phyloP scores from a whole-genome alignment of 169 alveolate species.

The Plasmodium relictum region DNA sequence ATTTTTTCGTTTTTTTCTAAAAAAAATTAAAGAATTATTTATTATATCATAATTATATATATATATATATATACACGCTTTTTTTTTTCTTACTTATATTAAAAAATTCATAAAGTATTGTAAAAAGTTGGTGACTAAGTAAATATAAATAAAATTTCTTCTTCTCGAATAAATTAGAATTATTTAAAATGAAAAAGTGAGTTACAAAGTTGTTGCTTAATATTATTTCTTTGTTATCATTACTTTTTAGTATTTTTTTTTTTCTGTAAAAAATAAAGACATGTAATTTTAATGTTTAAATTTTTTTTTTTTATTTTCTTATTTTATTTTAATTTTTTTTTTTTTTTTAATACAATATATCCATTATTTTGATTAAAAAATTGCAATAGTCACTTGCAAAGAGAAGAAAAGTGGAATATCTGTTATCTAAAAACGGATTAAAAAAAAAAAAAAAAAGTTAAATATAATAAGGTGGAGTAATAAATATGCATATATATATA shows the following conservation, averaged over 20 bases:
- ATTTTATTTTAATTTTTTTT: conserved; percentile 3
- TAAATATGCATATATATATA: neutral
- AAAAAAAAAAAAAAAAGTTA: neutral
- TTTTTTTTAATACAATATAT: conserved; percentile 19
- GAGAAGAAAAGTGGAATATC: conserved; percentile 5
- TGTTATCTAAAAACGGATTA: conserved; percentile 4
- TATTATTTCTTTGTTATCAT: conserved; percentile 11
- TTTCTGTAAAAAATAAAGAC: conserved; percentile 13
- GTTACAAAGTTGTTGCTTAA: conserved; percentile 11
- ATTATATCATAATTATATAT: neutral
- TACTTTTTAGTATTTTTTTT: conserved; percentile 19
- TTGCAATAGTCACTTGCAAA: conserved; percentile 41
- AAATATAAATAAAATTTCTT: conserved; percentile 67
- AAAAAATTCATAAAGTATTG: conserved; percentile 56
- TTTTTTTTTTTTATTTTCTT: neutral
- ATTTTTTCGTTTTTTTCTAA: conserved; percentile 28
- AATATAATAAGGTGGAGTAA: neutral
- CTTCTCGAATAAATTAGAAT: conserved; percentile 43
- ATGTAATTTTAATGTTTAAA: neutral
- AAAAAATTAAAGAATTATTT: neutral
- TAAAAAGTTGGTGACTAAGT: conserved; percentile 55
- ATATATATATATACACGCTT: conserved; percentile 1
- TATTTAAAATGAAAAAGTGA: conserved; percentile 59
- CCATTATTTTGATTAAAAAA: conserved; percentile 42
- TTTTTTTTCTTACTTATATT: conserved; percentile 34